Evolutionary conservation across 352 stramenopile genomes (phyloP), one percentile per base, ranked within the genome.

Genomic region (Phytophthora tentaculata): DNA sequence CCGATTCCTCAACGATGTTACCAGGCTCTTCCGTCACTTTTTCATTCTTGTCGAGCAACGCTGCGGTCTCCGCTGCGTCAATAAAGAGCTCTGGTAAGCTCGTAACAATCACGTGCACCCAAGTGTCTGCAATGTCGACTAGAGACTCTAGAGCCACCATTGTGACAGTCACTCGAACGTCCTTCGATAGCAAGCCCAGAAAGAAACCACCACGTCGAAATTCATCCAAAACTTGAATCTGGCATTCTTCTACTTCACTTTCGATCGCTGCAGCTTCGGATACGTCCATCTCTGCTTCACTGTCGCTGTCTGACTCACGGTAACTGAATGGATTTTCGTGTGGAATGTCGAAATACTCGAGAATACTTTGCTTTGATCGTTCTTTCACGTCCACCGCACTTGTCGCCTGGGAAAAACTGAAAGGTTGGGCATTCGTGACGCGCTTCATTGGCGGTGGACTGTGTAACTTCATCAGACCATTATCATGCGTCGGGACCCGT

Each of bases 321-420:
- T 78, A 94, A 35, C 68, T 80, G 56, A 86, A 94, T n/a, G 85
- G 85, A 67, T 94, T 92, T 52, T 90, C 72, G 32, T 92, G 76
- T 22, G 69, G 61, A 63, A 94, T 94, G 8, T 77, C 65, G 23
- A 94, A 94, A 61, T 86, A 83, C 14, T 94, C 84, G 22, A 94
- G 59, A 23, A 94, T 93, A 19, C 54, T 90, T 58, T 88, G 88
- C 51, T 87, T 90, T 43, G 74, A 48, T 35, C 58, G 59, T 41
- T 73, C 54, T n/a, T 57, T 65, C 28, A 47, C 53, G 10, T 35
- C 60, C 12, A 13, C 57, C 8, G n/a, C 64, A 39, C 16, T 64
- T 29, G 17, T 44, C 7, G 45, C 19, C n/a, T 57, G 39, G 12
- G 59, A 44, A 65, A 60, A 60, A 23, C 17, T 32, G 10, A 64